phyloP scores from a whole-genome alignment of 371 early-diverging fungal genomes.

The Apophysomyces trapeziformis region DNA sequence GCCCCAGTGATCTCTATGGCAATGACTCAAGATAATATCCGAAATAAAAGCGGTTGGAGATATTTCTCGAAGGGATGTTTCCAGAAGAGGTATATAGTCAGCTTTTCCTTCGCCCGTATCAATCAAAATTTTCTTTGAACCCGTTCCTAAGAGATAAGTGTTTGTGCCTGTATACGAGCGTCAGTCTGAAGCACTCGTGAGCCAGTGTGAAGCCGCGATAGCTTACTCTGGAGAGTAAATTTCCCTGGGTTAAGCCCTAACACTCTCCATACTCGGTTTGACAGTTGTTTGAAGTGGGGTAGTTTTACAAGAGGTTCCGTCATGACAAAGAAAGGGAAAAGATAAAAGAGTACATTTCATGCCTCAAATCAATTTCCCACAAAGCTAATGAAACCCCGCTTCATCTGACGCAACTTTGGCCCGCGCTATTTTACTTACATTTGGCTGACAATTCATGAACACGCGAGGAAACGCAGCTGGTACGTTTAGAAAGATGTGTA shows the following conservation, averaged over 20 bases:
- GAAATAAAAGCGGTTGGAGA: conserved; percentile 61
- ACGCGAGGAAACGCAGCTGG: conserved; percentile 9
- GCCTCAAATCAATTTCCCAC: neutral
- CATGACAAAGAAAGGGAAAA: neutral
- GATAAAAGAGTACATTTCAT: neutral
- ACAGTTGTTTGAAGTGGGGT: conserved; percentile 49
- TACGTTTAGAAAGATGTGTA: neutral
- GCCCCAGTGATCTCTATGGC: conserved; percentile 83
- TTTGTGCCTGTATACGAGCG: conserved; percentile 69
- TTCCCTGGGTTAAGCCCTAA: conserved; percentile 77
- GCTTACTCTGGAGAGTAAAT: conserved; percentile 74
- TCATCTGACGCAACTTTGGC: neutral
- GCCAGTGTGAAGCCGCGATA: neutral
- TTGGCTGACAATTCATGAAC: neutral
- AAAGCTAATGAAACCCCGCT: neutral
- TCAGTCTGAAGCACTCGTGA: neutral
- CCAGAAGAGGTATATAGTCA: conserved; percentile 63
- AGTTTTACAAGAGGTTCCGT: conserved; percentile 1
- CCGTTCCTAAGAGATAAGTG: conserved; percentile 86
- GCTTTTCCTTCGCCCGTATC: conserved; percentile 85
- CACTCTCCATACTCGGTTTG: conserved; percentile 59
- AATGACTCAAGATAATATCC: conserved; percentile 83
- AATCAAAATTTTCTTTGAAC: conserved; percentile 69
- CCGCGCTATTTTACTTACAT: neutral
- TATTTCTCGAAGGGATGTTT: conserved; percentile 47